Percentiles rank a stretch among this genome's conserved stretches.
Evolutionary conservation across 257 asterid species (phyloP).

Genomic region (Nicotiana tomentosiformis): DNA sequence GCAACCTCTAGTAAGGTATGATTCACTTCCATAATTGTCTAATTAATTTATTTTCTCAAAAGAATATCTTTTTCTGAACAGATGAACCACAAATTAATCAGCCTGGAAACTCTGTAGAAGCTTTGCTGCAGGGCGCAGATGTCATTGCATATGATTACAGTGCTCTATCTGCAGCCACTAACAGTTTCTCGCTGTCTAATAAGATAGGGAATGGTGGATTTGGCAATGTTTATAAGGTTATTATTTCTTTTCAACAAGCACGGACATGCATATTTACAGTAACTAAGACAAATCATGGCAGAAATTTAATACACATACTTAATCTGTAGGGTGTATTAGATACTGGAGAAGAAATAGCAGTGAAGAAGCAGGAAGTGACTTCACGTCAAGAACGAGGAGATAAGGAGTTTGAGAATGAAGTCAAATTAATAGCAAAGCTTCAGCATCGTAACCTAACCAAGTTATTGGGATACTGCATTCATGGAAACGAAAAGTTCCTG

Average conservation of each 20-base stretch:
- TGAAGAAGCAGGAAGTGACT: constrained; percentile 26
- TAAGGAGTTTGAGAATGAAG: constrained; percentile 35
- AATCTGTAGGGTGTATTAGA: constrained; percentile 22
- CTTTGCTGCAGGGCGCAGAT: constrained; percentile 4
- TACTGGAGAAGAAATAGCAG: constrained; percentile 30
- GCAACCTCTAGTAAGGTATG: not conserved
- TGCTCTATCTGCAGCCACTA: constrained; percentile 31
- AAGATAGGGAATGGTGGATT: constrained; percentile 52
- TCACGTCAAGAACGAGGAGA: constrained; percentile 28
- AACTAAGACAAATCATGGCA: not conserved
- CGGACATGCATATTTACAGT: not conserved
- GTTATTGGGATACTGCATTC: constrained; percentile 39
- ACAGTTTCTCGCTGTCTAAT: constrained; percentile 21
- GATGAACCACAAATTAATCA: not conserved
- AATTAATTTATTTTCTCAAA: not conserved
- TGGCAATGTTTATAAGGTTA: constrained; percentile 42
- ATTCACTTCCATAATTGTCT: not conserved
- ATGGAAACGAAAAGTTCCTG: constrained; percentile 30
- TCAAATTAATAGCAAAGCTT: constrained; percentile 23
- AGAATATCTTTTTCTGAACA: not conserved
- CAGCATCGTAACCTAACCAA: constrained; percentile 39
- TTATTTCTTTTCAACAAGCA: not conserved
- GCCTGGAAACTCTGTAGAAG: not conserved
- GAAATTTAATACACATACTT: not conserved
- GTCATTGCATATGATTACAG: constrained; percentile 7